A percentile compares a stretch with the other conserved stretches of the same genome.
Conservation (phyloP, 257 asterid genomes). For the Salvia hispanica region DNA sequence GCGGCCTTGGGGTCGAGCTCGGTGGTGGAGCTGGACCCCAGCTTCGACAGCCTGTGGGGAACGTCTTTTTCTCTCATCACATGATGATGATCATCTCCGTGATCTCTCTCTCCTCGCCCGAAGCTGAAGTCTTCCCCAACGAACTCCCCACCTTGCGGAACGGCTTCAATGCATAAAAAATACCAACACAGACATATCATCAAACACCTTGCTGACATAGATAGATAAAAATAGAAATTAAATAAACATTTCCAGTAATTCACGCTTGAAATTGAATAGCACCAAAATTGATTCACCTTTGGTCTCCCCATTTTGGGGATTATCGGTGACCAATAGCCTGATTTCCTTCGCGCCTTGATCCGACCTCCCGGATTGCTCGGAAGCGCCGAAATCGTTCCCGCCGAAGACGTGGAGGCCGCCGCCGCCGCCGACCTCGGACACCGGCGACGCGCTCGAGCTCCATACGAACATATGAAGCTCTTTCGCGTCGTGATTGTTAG, state of each 20-base stretch:
- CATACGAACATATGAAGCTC: constrained; percentile 98
- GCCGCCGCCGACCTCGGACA: constrained; percentile 62
- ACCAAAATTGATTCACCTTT: constrained; percentile 50
- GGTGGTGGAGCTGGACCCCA: constrained; percentile 66
- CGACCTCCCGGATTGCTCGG: constrained; percentile 72
- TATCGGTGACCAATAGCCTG: constrained; percentile 77
- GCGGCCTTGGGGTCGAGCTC: constrained; percentile 55
- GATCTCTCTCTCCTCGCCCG: constrained; percentile 65
- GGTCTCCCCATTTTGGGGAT: constrained; percentile 74
- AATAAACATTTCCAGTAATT: neutral
- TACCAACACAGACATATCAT: constrained; percentile 5
- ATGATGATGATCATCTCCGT: constrained; percentile 43
- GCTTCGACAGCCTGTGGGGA: constrained; percentile 54
- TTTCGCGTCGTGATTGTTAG: constrained; percentile 66
- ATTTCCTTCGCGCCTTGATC: constrained; percentile 90
- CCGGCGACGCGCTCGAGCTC: constrained; percentile 96
- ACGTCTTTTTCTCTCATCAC: constrained; percentile 55
- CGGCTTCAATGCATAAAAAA: constrained; percentile 39
- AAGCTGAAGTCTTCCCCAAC: constrained; percentile 69
- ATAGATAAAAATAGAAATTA: neutral
- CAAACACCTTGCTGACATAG: constrained; percentile 27
- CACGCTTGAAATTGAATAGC: neutral
- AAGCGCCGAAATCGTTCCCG: constrained; percentile 50
- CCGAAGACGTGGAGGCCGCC: constrained; percentile 52
- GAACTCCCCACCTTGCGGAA: constrained; percentile 67